phyloP scores from a whole-genome alignment of 139 green algal genomes.

The Chlorella vulgaris region DNA sequence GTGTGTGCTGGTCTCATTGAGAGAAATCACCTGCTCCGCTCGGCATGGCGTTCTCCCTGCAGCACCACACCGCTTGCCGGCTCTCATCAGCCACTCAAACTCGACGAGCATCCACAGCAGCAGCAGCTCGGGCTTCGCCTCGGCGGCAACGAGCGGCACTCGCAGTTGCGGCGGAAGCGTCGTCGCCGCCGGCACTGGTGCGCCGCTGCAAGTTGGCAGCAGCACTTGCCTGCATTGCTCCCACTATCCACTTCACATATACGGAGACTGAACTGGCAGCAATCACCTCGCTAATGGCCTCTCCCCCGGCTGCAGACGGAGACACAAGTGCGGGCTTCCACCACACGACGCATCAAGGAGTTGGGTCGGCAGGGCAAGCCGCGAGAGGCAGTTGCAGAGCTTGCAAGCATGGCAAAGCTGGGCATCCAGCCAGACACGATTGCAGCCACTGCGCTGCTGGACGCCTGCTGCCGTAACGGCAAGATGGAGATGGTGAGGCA shows the following conservation, averaged over 20 bases:
- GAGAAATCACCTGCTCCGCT: too few relatives aligned
- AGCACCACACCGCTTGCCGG: too few relatives aligned
- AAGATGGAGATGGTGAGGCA: constrained; percentile 86
- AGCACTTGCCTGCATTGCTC: background rate
- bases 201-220: background rate
- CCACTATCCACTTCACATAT: background rate
- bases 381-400: constrained; percentile 64
- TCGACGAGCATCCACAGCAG: too few relatives aligned
- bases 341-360: constrained; percentile 61
- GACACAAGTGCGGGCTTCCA: constrained; percentile 33
- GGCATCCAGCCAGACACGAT: constrained; percentile 77
- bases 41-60: too few relatives aligned
- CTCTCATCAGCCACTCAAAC: too few relatives aligned
- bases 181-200: background rate
- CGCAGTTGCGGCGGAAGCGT: background rate
- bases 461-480: constrained; percentile 66
- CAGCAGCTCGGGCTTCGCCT: too few relatives aligned
- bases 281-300: background rate
- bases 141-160: background rate
- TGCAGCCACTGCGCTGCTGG: constrained; percentile 80
- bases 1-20: too few relatives aligned
- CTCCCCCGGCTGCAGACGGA: background rate
- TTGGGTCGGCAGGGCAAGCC: constrained; percentile 51
- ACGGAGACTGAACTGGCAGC: background rate
- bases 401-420: constrained; percentile 70